Evolutionary conservation across 345 rosid species (phyloP), one percentile per base, ranked within the genome.

Genomic region (Aegle marmelos): DNA sequence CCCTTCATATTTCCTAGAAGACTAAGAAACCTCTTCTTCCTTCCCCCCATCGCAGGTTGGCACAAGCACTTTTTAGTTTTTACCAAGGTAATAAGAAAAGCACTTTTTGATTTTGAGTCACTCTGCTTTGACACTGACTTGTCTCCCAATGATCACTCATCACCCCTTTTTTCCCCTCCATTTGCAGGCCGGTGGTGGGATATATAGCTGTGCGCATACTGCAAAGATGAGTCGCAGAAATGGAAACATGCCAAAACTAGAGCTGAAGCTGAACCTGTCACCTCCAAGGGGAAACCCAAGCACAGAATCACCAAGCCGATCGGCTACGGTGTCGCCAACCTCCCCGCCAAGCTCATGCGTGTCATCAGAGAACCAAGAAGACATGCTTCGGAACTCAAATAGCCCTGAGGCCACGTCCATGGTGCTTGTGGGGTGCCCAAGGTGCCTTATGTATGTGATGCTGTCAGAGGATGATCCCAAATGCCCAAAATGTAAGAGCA

Each of bases 361-460:
- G 73, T 96, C 99, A 6, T 90, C 94, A 0, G 98, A 96, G 90
- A 85, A 85, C 87, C 89, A 85, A 53, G 94, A 93, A 14, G 91
- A 87, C 24, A 72, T 58, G 11, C 63, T 70, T 41, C 74, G 86
- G 75, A 81, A 87, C 85, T 81, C 89, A 0, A 89, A 84, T 82
- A 94, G 98, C 83, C 99, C 99, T n/a, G 98, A 94, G 80, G 86
- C 98, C 13, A 86, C 93, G 1, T 91, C 98, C 41, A 96, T 96
- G 99, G 86, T 94, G 64, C 93, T 96, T 11, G 98, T 92, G 3
- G 99, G 98, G 0, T 94, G 98, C 62, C 98, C 98, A 24, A 85
- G 97, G 76, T 94, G 98, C 84, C 89, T 90, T 73, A 92, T 94
- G 97, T 94, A 94, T 73, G 95, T 94, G n/a, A 92, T 94, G 98